These are phyloP conservation scores for Imleria badia DNA, from an alignment of 768 basidiomycete genomes.

Conservation along the genomic window DNA sequence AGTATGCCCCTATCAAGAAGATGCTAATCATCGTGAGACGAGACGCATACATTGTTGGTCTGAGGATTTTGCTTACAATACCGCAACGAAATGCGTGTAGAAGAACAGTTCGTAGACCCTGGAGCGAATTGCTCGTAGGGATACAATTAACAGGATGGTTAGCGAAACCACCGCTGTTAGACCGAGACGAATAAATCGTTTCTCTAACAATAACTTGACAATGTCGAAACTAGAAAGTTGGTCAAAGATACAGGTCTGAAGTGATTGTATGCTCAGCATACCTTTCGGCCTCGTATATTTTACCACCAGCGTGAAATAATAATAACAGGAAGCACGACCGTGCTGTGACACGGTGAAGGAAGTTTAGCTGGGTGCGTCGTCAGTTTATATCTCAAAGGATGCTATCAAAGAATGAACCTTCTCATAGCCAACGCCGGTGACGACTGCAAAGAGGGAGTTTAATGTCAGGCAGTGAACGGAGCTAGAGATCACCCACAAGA, in stretches of 20 bases:
- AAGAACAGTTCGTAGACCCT: constrained; percentile 54
- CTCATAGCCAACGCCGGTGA: constrained; percentile 30
- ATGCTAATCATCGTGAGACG: constrained; percentile 20
- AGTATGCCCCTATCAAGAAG: constrained; percentile 42
- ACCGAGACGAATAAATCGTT: constrained; percentile 32
- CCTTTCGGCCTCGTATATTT: constrained; percentile 5
- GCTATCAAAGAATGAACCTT: constrained; percentile 12
- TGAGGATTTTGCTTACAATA: constrained; percentile 34
- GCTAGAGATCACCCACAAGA: constrained; percentile 27
- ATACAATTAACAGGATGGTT: constrained; percentile 44
- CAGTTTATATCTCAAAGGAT: neutral
- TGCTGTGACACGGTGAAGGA: constrained; percentile 48
- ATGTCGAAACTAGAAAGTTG: neutral
- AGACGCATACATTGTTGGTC: neutral
- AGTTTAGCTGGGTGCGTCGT: constrained; percentile 33
- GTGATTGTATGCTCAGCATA: neutral
- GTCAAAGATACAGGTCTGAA: neutral
- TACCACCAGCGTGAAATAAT: constrained; percentile 45
- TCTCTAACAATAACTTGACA: neutral
- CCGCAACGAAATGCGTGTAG: constrained; percentile 43
- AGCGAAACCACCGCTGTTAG: constrained; percentile 39
- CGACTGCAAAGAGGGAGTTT: constrained; percentile 12
- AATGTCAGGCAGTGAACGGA: neutral
- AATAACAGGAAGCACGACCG: constrained; percentile 46
- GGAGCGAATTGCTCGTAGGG: constrained; percentile 48